Percentiles rank a stretch among this genome's conserved stretches.
Evolutionary conservation across 495 filamentous ascomycete species (phyloP).

Genomic region (Durotheca rogersii): DNA sequence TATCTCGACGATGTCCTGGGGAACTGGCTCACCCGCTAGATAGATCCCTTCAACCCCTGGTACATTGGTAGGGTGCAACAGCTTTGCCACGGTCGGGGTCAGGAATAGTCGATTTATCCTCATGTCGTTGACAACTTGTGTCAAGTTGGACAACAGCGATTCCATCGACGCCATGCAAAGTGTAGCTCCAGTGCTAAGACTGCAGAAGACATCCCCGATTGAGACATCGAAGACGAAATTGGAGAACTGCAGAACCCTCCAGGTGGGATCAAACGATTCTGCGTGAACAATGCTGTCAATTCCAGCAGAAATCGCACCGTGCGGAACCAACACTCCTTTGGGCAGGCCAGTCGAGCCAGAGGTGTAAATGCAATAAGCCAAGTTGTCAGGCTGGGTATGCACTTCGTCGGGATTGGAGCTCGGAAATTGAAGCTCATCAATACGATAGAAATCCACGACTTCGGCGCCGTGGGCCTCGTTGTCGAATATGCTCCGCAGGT

Average conservation of each 20-base stretch:
- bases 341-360: constrained; percentile 32
- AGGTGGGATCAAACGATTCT: neutral
- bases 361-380: constrained; percentile 51
- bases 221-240: constrained; percentile 60
- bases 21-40: constrained; percentile 39
- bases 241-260: constrained; percentile 50
- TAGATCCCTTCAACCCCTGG: constrained; percentile 42
- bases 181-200: constrained; percentile 57
- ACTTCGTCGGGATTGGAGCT: neutral
- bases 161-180: constrained; percentile 60
- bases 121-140: constrained; percentile 15
- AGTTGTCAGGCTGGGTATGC: constrained; percentile 11
- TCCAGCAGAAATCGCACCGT: constrained; percentile 13
- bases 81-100: constrained; percentile 52
- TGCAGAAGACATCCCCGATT: constrained; percentile 54
- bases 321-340: constrained; percentile 37
- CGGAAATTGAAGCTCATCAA: neutral
- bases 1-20: constrained; percentile 14
- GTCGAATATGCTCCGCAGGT: neutral
- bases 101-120: constrained; percentile 21
- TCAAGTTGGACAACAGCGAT: constrained; percentile 43
- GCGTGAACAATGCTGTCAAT: neutral
- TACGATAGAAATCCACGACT: neutral
- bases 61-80: constrained; percentile 42
- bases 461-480: neutral